Base-by-base conservation (phyloP, 306 rosid species). In the Canavalia gladiata region DNA sequence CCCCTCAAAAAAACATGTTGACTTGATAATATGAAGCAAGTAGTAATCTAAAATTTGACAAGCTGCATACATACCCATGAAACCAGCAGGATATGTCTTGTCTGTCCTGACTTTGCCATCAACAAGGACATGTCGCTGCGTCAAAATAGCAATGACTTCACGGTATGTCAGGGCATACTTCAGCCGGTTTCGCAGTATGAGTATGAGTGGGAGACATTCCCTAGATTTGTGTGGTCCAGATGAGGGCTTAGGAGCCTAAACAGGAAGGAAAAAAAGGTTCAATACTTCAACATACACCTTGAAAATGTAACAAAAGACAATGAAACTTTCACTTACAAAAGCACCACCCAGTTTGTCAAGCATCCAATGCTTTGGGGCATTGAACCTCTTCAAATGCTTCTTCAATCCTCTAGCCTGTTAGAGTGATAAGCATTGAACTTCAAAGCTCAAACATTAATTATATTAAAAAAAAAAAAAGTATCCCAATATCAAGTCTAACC, bases 171-270 rank as follows among this genome's bases (percentile, higher is more conserved):
- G 63, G 10, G 76, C 76, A 72, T 72, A 72, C 35, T 52, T 72
- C 64, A 72, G 25, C 34, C 76, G 34, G 50, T 72, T 72, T 52
- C 76, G 76, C 63, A 72, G 2, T 0, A 72, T 72, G 64, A 72
- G 76, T 0, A 72, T 52, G 50, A 72, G 76, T 13, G 76, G 76
- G 50, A 72, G 35, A 9, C 76, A 72, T 2, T 72, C 76, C 49
- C 76, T 72, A n/a, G 76, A 72, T 72, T 72, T 72, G 76, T 72
- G 76, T 18, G 76, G 76, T 72, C 76, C 76, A 52, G 76, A 72
- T 8, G 76, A 72, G 50, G 76, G 76, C 25, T 72, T 72, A 18
- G 76, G 76, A 72, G 76, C 76, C 76, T 72, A 52, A 8, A 8
- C 63, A 72, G 8, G 7, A 4, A 1, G 5, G 2, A 34, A 69